Percentiles rank a stretch among this genome's conserved stretches.
Conservation (phyloP, 208 protist species). For the Leishmania aethiopica region DNA sequence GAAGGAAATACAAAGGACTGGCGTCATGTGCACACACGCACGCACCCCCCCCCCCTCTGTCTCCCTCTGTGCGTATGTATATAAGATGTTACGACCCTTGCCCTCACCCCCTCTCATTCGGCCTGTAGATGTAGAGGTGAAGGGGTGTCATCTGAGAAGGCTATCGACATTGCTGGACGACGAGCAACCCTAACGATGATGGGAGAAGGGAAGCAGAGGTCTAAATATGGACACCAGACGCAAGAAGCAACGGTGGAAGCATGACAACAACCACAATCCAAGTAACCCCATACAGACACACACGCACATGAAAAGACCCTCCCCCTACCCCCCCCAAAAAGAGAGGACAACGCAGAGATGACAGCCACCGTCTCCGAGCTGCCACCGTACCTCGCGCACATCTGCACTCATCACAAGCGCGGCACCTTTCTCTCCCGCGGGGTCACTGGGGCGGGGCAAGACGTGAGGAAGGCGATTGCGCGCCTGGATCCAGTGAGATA, state of each 20-base stretch:
- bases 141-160: background rate
- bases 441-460: background rate
- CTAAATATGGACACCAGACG: background rate
- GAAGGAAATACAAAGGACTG: background rate
- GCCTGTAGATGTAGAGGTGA: background rate
- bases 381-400: background rate
- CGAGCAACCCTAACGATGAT: background rate
- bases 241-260: background rate
- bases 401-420: background rate
- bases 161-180: background rate
- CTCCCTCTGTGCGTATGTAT: background rate
- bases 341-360: background rate
- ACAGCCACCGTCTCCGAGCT: background rate
- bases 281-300: background rate
- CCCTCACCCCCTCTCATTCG: too few relatives aligned
- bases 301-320: background rate
- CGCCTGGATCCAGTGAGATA: background rate
- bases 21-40: background rate
- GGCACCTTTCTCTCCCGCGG: background rate
- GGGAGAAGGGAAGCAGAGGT: background rate
- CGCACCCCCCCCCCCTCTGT: too few relatives aligned
- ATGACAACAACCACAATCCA: background rate
- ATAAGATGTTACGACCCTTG: background rate
- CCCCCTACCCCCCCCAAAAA: background rate
- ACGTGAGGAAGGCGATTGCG: background rate